These are phyloP conservation scores for Colletotrichum australisinense DNA, from an alignment of 2,329 filamentous ascomycete species.

Conservation along the genomic window DNA sequence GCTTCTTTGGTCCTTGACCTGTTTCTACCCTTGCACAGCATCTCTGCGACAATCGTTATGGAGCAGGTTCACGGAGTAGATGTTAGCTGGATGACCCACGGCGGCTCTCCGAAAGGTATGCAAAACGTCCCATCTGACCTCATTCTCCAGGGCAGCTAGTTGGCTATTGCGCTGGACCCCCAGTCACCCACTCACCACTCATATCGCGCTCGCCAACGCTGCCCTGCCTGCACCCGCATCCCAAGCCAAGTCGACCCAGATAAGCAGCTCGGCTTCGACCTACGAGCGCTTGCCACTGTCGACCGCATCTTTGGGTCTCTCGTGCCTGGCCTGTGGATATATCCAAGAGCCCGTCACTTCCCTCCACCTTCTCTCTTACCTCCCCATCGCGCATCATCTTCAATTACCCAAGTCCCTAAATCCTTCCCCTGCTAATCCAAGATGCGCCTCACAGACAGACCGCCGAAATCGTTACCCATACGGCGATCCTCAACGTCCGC, in stretches of 20 bases:
- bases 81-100: conserved; percentile 89
- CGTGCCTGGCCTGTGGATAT: conserved; percentile 11
- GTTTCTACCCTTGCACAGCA: not conserved
- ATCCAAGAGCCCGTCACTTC: conserved; percentile 20
- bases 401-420: not conserved
- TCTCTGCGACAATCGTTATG: conserved; percentile 62
- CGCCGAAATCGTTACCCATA: conserved; percentile 19
- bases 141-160: conserved; percentile 28
- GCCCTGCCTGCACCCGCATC: conserved; percentile 17
- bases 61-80: conserved; percentile 86
- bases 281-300: conserved; percentile 23
- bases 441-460: conserved; percentile 33
- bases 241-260: conserved; percentile 29
- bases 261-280: conserved; percentile 20
- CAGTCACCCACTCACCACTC: conserved; percentile 21
- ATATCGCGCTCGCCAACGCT: conserved; percentile 14
- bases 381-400: conserved; percentile 2
- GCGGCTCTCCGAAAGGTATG: conserved; percentile 84
- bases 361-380: not conserved
- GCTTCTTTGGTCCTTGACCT: not conserved
- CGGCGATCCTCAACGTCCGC: conserved; percentile 26
- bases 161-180: not conserved
- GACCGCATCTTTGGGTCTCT: conserved; percentile 14
- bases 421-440: conserved; percentile 12
- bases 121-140: conserved; percentile 37